phyloP scores from a whole-genome alignment of 108 stramenopile genomes.

The Licmophora abbreviata region DNA sequence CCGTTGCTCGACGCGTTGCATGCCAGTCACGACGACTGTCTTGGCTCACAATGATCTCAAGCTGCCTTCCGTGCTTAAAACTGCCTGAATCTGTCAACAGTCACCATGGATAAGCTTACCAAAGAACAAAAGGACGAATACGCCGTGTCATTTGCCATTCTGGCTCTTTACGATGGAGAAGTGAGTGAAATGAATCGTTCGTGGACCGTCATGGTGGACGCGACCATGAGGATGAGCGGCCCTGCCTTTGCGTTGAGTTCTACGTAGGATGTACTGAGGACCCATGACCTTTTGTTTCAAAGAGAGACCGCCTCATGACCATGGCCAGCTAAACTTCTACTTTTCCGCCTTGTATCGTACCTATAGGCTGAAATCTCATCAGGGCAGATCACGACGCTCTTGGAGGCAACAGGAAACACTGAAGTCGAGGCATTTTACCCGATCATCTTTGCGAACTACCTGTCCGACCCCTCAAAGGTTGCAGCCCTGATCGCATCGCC shows the following conservation, averaged over 20 bases:
- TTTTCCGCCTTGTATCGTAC: not conserved
- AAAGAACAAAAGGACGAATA: slow-evolving; percentile 92
- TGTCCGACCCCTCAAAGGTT: slow-evolving; percentile 69
- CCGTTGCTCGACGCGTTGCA: too few species aligned
- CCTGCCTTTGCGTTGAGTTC: not conserved
- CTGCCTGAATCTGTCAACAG: too few species aligned
- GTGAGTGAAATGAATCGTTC: slow-evolving; percentile 23
- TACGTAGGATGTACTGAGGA: not conserved
- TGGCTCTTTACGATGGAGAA: slow-evolving; percentile 91
- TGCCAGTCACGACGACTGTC: too few species aligned
- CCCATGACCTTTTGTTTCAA: not conserved
- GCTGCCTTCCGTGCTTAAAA: too few species aligned
- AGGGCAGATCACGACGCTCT: slow-evolving; percentile 81
- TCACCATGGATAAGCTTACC: slow-evolving; percentile 71
- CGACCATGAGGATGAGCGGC: not conserved
- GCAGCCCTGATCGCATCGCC: slow-evolving; percentile 74
- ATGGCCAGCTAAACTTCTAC: not conserved
- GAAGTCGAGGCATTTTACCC: slow-evolving; percentile 95
- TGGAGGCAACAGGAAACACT: slow-evolving; percentile 88
- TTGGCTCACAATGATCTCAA: too few species aligned
- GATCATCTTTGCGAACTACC: slow-evolving; percentile 87
- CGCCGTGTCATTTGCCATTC: slow-evolving; percentile 85
- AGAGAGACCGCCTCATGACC: not conserved
- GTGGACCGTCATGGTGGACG: not conserved
- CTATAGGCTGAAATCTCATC: slow-evolving; percentile 79